Evolutionary conservation across 495 filamentous ascomycete species (phyloP).

Genomic region (Neurospora sp.): DNA sequence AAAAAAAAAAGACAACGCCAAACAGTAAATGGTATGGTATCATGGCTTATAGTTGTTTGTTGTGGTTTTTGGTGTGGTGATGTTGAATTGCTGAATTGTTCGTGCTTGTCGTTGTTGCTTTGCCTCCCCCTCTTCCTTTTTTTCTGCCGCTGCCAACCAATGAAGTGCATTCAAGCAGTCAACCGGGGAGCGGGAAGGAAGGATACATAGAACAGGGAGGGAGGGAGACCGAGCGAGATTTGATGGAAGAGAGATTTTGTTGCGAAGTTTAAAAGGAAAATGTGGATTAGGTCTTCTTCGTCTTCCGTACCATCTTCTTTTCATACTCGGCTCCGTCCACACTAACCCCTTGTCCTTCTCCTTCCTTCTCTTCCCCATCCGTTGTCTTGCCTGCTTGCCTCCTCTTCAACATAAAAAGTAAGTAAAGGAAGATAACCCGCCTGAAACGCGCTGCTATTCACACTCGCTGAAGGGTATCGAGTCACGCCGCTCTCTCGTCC

Average conservation of each 20-base stretch:
- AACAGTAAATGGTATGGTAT: constrained; percentile 28
- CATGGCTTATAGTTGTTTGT: constrained; percentile 11
- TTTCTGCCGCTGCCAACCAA: not conserved
- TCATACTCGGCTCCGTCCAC: not conserved
- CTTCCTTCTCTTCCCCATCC: not conserved
- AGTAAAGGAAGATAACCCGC: not conserved
- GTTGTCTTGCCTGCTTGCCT: not conserved
- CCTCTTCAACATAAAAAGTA: not conserved
- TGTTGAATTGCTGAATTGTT: not conserved
- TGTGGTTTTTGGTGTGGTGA: not conserved
- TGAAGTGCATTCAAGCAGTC: not conserved
- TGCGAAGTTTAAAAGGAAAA: not conserved
- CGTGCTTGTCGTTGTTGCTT: not conserved
- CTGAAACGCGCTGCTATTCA: not conserved
- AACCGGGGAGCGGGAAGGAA: not conserved
- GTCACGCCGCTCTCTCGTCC: not conserved
- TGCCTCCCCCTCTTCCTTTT: not conserved
- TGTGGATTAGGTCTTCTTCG: not conserved
- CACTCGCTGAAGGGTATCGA: not conserved
- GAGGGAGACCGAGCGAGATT: not conserved
- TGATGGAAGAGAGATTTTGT: not conserved
- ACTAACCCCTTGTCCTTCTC: not conserved
- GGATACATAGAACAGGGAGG: not conserved
- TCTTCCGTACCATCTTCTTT: not conserved
- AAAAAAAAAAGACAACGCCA: constrained; percentile 9